Evolutionary conservation across 2,329 filamentous ascomycete genomes (phyloP), one percentile per base, ranked within the genome.

Genomic region (Atkinsonella hypoxylon): DNA sequence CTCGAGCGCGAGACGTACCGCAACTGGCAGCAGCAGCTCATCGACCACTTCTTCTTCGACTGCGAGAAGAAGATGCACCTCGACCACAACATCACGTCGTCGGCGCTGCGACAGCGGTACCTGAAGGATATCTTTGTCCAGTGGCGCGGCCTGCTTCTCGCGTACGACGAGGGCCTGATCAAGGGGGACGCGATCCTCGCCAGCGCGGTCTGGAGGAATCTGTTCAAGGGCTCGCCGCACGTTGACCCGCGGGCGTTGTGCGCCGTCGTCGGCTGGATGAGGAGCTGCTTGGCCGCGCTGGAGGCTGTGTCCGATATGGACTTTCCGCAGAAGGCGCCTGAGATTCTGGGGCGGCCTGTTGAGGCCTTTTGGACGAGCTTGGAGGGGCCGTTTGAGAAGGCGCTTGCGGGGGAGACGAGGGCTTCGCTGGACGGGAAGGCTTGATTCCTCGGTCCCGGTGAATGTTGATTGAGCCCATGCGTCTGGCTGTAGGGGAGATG

Each of bases 41-140:
- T 93, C 45, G 90, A 98, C 70, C 89, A 97, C 68, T 96, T 94
- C 75, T 97, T 91, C 74, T 88, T 87, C 72, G 83, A 87, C 61
- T 87, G 86, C 61, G 88, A 95, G 71, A 83, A 86, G 66, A 79
- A 82, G 62, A 91, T 95, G 80, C 85, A 87, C 54, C 74, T 86
- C 55, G 79, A 83, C 64, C 91, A 95, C 74, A 83, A 83, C 57
- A 76, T 84, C 67, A 69, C 70, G 31, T 79, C 79, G 53, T 72
- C 75, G 49, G 72, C 72, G 30, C 70, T 82, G 57, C 76, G 82
- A 39, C 79, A 83, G 65, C 76, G 75, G 55, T 83, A 83, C 67
- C 75, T 85, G 49, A 95, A 96, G 68, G 91, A 97, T 66, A 77
- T 96, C 53, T 97, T 93, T 61, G 75, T 89, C 53, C 89, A 95